Percentiles rank a stretch among this genome's conserved stretches.
Evolutionary conservation across 148 eudicot genomes (phyloP).

Genomic region (Rhododendron ferrugineum): DNA sequence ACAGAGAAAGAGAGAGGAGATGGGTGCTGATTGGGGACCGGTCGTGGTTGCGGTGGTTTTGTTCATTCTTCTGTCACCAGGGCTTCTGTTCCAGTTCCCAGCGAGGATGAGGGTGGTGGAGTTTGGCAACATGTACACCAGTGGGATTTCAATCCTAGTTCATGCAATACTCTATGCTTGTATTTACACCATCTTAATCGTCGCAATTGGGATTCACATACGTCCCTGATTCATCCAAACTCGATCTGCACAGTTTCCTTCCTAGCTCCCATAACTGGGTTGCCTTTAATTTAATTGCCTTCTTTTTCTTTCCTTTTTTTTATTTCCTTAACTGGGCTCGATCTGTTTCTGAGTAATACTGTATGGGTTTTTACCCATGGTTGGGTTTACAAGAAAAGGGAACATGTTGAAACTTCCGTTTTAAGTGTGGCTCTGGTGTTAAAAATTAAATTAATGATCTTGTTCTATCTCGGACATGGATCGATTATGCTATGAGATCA

Average conservation of each 20-base stretch:
- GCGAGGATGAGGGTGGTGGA: slow-evolving; percentile 15
- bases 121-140: slow-evolving; percentile 14
- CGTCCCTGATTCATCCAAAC: not conserved
- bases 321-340: not conserved
- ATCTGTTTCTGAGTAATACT: not conserved
- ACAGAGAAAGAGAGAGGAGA: not conserved
- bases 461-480: not conserved
- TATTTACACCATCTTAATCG: slow-evolving; percentile 7
- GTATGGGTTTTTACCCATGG: not conserved
- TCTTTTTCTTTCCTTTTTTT: not conserved
- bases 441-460: not conserved
- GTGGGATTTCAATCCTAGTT: slow-evolving; percentile 11
- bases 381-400: not conserved
- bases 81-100: slow-evolving; percentile 12
- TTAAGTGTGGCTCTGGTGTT: not conserved
- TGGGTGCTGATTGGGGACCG: slow-evolving; percentile 12
- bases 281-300: not conserved
- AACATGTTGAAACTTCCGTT: not conserved
- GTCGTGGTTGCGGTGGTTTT: slow-evolving; percentile 3
- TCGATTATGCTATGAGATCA: not conserved
- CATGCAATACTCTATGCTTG: slow-evolving; percentile 8
- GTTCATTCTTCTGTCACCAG: slow-evolving; percentile 12
- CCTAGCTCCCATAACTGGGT: slow-evolving; percentile 1
- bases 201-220: slow-evolving; percentile 3
- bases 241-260: not conserved